Percentiles rank a stretch among this genome's conserved stretches.
phyloP scores from a whole-genome alignment of 257 asterid genomes.

The Coffea eugenioides region DNA sequence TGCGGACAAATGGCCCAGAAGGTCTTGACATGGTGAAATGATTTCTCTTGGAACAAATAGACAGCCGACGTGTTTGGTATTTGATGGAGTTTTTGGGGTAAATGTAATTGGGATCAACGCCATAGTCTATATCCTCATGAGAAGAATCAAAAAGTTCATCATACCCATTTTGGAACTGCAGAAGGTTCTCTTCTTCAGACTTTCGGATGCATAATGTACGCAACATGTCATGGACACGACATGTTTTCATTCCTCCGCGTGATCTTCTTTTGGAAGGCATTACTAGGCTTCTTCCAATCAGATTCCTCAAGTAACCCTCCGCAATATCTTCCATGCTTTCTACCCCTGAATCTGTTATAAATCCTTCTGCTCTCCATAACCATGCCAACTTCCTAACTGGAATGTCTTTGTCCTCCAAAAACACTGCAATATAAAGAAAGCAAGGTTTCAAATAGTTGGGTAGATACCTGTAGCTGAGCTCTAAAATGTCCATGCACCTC shows the following conservation, averaged over 20 bases:
- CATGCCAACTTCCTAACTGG: constrained; percentile 7
- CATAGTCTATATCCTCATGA: background rate
- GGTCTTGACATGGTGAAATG: constrained; percentile 9
- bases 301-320: constrained; percentile 12
- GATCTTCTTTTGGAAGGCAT: background rate
- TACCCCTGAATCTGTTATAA: background rate
- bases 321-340: constrained; percentile 8
- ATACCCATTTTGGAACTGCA: background rate
- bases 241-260: constrained; percentile 17
- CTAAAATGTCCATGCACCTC: constrained; percentile 14
- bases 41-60: constrained; percentile 7
- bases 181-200: constrained; percentile 1
- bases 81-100: background rate
- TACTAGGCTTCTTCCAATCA: constrained; percentile 15
- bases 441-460: constrained; percentile 6
- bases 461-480: constrained; percentile 30
- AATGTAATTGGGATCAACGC: background rate
- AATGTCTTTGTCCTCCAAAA: background rate
- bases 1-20: background rate
- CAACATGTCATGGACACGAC: constrained; percentile 20
- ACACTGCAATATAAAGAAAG: too few species aligned
- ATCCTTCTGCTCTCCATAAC: constrained; percentile 23
- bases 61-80: background rate
- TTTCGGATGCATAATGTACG: constrained; percentile 8
- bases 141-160: background rate